phyloP scores from a whole-genome alignment of 805 yeast genomes.

The Pichia ethanolica region DNA sequence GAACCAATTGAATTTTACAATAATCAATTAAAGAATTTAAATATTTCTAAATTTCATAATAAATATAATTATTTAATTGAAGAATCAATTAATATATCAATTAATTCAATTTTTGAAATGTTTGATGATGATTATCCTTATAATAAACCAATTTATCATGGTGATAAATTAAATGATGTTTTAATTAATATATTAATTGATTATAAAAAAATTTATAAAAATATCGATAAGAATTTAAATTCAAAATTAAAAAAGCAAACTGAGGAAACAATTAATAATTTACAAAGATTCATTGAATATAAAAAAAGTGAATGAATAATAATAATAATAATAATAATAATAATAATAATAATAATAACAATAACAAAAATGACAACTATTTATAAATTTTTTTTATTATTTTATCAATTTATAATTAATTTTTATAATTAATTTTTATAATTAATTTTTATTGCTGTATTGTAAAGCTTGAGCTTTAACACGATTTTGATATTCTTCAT shows the following conservation, averaged over 20 bases:
- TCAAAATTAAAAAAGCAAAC: conserved; percentile 52
- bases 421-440: not conserved
- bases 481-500: conserved; percentile 60
- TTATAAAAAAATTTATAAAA: conserved; percentile 48
- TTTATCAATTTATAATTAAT: not conserved
- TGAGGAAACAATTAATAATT: conserved; percentile 58
- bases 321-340: too few relatives aligned
- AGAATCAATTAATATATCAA: conserved; percentile 40
- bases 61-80: conserved; percentile 21
- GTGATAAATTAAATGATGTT: conserved; percentile 36
- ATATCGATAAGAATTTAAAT: conserved; percentile 58
- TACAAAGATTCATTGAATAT: conserved; percentile 72
- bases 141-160: conserved; percentile 61
- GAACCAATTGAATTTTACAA: conserved; percentile 13
- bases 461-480: conserved; percentile 75
- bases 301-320: conserved; percentile 43
- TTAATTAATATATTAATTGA: conserved; percentile 38
- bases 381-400: not conserved
- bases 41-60: conserved; percentile 19
- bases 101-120: conserved; percentile 66
- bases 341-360: too few relatives aligned
- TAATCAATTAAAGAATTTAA: not conserved
- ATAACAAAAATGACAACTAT: not conserved
- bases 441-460: conserved; percentile 38
- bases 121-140: conserved; percentile 73